phyloP scores from a whole-genome alignment of 345 rosid species.

The Eutrema yunnanense region DNA sequence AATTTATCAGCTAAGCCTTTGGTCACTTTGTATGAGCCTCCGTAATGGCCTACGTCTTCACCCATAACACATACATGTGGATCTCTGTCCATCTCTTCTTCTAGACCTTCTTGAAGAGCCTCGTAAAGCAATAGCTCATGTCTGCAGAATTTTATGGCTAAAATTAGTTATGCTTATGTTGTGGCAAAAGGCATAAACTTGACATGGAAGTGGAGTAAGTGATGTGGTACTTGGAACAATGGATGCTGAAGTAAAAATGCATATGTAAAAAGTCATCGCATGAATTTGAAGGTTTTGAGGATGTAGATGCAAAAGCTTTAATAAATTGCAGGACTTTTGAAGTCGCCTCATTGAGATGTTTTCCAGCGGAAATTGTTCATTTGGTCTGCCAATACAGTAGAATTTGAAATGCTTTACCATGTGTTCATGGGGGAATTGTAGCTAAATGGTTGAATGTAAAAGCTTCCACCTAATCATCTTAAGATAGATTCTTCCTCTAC shows the following conservation, averaged over 20 bases:
- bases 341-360: no score
- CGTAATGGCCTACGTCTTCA: constrained; percentile 90
- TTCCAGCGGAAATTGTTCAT: not conserved
- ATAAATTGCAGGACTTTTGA: no score
- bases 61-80: constrained; percentile 75
- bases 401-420: not conserved
- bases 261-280: not conserved
- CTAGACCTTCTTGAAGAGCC: constrained; percentile 81
- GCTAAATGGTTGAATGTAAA: not conserved
- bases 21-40: constrained; percentile 92
- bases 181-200: not conserved
- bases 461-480: not conserved
- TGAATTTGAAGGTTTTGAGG: no score
- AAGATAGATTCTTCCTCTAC: not conserved
- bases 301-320: not conserved
- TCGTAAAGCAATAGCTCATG: constrained; percentile 85
- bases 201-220: not conserved
- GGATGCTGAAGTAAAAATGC: not conserved
- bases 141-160: constrained; percentile 30
- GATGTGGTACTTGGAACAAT: not conserved
- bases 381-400: not conserved
- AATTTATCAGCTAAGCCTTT: constrained; percentile 57
- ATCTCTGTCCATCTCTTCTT: constrained; percentile 97
- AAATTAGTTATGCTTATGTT: not conserved
- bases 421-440: not conserved